Evolutionary conservation across 345 rosid species (phyloP).

Genomic region (Aquilaria yunnanensis): DNA sequence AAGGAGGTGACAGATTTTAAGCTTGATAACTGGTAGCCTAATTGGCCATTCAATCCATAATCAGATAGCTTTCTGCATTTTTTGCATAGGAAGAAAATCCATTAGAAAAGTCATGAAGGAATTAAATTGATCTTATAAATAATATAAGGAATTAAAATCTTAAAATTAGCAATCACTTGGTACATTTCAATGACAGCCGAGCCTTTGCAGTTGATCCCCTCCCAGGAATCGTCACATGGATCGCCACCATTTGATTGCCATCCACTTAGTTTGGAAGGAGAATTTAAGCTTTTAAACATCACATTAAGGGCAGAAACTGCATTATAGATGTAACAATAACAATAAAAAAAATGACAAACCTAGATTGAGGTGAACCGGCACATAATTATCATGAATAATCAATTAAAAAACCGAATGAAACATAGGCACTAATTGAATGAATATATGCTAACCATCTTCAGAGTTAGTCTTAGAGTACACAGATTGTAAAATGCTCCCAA

Average conservation of each 20-base stretch:
- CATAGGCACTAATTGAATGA: too few species aligned
- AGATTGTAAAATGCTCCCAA: too few species aligned
- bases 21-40: conserved; percentile 81
- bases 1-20: conserved; percentile 76
- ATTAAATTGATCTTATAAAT: neutral
- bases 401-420: too few species aligned
- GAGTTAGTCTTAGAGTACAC: too few species aligned
- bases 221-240: conserved; percentile 87
- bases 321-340: neutral
- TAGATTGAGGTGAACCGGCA: too few species aligned
- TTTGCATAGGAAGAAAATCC: neutral
- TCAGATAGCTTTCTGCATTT: conserved; percentile 64
- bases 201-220: conserved; percentile 82
- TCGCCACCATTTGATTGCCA: conserved; percentile 83
- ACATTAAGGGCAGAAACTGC: conserved; percentile 84
- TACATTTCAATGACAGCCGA: conserved; percentile 79
- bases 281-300: conserved; percentile 72
- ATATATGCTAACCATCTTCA: too few species aligned
- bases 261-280: conserved; percentile 59
- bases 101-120: too few species aligned
- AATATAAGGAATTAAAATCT: neutral
- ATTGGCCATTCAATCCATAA: conserved; percentile 65
- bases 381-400: too few species aligned
- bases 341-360: too few species aligned
- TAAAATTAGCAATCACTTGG: neutral